A percentile compares a stretch with the other conserved stretches of the same genome.
These are phyloP conservation scores for Cadophora gregata DNA, from an alignment of 2,329 filamentous ascomycete species.

Conservation along the genomic window DNA sequence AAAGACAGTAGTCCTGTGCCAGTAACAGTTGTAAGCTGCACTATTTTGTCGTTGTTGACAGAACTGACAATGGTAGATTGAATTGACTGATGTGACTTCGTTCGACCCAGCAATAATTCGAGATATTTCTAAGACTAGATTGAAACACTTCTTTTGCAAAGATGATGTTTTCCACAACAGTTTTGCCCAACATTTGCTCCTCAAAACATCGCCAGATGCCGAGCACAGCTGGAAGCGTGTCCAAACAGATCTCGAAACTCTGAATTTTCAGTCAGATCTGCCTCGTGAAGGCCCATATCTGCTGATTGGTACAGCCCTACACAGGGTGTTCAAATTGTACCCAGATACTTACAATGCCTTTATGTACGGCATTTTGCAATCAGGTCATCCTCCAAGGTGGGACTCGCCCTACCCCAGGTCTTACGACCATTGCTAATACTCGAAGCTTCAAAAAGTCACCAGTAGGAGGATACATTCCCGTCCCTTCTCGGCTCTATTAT, in stretches of 20 bases:
- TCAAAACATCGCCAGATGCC: background rate
- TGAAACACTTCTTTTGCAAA: background rate
- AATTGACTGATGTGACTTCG: background rate
- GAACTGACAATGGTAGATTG: background rate
- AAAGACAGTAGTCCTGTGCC: background rate
- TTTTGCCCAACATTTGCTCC: conserved; percentile 6
- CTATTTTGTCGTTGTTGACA: background rate
- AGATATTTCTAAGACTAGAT: background rate
- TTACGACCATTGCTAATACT: background rate
- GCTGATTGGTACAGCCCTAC: conserved; percentile 18
- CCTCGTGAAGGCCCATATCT: conserved; percentile 26
- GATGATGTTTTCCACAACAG: conserved; percentile 14
- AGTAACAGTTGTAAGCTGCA: conserved; percentile 1
- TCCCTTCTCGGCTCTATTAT: conserved; percentile 65
- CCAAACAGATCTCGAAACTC: background rate
- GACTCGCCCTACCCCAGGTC: conserved; percentile 24
- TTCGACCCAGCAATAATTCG: background rate
- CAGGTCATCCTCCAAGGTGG: background rate
- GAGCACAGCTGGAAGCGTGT: background rate
- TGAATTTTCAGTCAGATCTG: background rate
- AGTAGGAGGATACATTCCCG: conserved; percentile 49
- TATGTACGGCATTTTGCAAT: conserved; percentile 21
- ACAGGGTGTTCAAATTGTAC: conserved; percentile 27
- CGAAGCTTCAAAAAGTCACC: conserved; percentile 13
- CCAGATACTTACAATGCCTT: conserved; percentile 28